Evolutionary conservation across 140 eudicot species (phyloP), one percentile per base, ranked within the genome.

Genomic region (Erigeron philadelphicus): DNA sequence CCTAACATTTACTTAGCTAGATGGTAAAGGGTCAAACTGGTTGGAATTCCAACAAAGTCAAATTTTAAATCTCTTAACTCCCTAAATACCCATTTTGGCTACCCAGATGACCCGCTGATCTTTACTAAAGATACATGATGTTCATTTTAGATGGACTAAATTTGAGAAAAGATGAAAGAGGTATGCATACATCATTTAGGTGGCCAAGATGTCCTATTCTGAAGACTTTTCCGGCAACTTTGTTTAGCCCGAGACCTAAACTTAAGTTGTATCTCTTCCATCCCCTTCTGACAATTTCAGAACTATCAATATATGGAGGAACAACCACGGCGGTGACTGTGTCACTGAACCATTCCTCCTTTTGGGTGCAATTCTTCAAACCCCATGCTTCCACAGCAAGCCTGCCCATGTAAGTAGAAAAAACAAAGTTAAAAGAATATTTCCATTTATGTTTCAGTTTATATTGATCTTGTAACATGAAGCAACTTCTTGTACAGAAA

Each of bases 221-320:
- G 95, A 93, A 93, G 68, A 89, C 98, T 63, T 89, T 93, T 53
- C 98, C 96, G 6, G 98, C 96, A 78, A 84, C 98, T 82, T 89
- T 89, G 85, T 89, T 89, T n/a, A 89, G 88, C 18, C 96, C 96
- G 11, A 89, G 84, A 48, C 96, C 96, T 61, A 89, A 79, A 82
- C 96, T 89, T 47, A 93, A 72, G 76, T 93, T 93, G 88, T 89
- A 93, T 69, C 96, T 68, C 72, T 84, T 78, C 96, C 98, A 93
- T 55, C 81, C 98, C 84, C 96, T 81, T 77, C 65, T 84, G 11
- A 93, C 96, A 38, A 93, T 61, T 64, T 88, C 93, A 13, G 93
- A 42, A 69, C 98, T 93, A 21, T 93, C 98, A 46, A 93, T 89
- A 57, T 86, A 78, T 82, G 69, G 55, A 44, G 69, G 69, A 17